A percentile compares a stretch with the other conserved stretches of the same genome.
Conservation (phyloP, 345 rosid species). For the Ricinus communis region DNA sequence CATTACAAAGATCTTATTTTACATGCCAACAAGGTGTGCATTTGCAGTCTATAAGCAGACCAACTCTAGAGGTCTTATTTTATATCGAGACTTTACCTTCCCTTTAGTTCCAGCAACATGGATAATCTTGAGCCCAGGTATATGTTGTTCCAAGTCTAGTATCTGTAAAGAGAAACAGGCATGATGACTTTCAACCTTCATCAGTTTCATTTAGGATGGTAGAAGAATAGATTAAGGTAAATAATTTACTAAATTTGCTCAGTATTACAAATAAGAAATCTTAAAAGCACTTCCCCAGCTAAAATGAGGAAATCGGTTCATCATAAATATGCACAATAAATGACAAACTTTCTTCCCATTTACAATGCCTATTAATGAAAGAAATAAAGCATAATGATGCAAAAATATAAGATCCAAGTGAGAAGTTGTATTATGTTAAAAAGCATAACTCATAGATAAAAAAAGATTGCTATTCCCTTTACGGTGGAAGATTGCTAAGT, state of each 20-base stretch:
- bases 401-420: conserved; percentile 1
- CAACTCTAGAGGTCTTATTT: not conserved
- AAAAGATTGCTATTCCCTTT: not conserved
- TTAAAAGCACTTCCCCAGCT: not conserved
- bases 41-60: not conserved
- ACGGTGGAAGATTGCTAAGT: conserved; percentile 1
- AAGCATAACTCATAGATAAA: not conserved
- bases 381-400: not conserved
- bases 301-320: not conserved
- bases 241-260: not conserved
- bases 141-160: conserved; percentile 62
- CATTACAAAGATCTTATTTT: too few relatives aligned
- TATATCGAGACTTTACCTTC: conserved; percentile 48
- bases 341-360: not conserved
- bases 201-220: not conserved
- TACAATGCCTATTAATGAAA: not conserved
- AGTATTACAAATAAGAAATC: not conserved
- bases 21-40: not conserved
- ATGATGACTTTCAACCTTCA: conserved; percentile 1
- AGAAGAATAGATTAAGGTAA: not conserved
- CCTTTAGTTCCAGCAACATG: conserved; percentile 97
- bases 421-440: not conserved
- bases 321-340: not conserved
- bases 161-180: conserved; percentile 43
- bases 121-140: conserved; percentile 59